Evolutionary conservation across 2,329 filamentous ascomycete species (phyloP), one percentile per base, ranked within the genome.

Genomic region (Monilinia fructigena): DNA sequence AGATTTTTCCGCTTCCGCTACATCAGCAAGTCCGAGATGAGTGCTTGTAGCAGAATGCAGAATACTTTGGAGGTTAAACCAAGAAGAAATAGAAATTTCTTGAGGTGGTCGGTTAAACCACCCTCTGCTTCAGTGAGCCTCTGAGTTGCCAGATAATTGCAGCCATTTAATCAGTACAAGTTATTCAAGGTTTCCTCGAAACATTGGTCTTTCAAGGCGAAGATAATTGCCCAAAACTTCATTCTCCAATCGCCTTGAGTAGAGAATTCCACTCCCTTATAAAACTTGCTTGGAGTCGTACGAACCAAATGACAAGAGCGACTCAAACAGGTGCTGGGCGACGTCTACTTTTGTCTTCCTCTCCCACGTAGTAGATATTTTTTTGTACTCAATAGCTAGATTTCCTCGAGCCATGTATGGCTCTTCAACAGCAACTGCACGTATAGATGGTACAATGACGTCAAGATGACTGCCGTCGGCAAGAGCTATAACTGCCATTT

Each of bases 261-360:
- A 42, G 86, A 79, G 72, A 95, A 93, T 55, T 87, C 83, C 68
- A 89, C 83, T 42, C 92, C 93, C 68, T 88, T 88, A 78, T 90
- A 94, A 77, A 91, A 94, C 89, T 87, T 58, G 92, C 92, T 76
- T 97, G 94, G 54, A 97, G 84, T 72, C 90, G 88, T 68, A 94
- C 85, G 73, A 97, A 96, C 89, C 93, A 95, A 62, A 87, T 86
- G 56, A 89, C 82, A 66, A 97, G 83, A 47, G 88, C 86, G 70
- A 85, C 20, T 71, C 63, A 40, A 40, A 67, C 69, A 47, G 75
- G 72, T 11, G 63, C 70, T 28, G 69, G 63, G 35, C 68, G 66
- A 38, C 69, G 69, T 18, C 67, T 64, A 54, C 70, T 70, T 70
- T 52, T 65, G 80, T 72, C 84, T 85, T 10, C 72, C 84, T 85